Evolutionary conservation across 2,329 filamentous ascomycete genomes (phyloP).

Genomic region (Sclerotinia nivalis): DNA sequence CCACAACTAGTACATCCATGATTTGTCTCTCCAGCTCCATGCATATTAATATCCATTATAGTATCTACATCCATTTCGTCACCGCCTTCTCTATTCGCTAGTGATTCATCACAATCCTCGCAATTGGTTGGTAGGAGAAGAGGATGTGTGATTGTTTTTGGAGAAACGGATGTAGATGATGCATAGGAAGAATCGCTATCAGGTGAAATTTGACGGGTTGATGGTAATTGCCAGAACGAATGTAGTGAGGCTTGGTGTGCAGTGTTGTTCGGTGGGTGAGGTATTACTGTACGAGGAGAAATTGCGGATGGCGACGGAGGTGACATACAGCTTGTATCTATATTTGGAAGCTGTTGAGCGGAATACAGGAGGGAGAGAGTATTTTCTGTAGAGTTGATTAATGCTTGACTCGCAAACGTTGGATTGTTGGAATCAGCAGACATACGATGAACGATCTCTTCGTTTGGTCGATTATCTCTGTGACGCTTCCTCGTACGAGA

Average conservation of each 20-base stretch:
- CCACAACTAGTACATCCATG: constrained; percentile 52
- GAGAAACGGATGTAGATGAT: constrained; percentile 26
- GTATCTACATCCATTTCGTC: constrained; percentile 48
- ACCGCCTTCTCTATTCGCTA: constrained; percentile 35
- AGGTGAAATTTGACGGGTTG: constrained; percentile 40
- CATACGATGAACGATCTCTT: constrained; percentile 47
- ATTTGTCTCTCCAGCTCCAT: constrained; percentile 30
- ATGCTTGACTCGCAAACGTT: constrained; percentile 12
- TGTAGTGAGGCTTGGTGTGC: constrained; percentile 55
- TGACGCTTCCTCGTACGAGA: constrained; percentile 63
- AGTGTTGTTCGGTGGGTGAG: constrained; percentile 28
- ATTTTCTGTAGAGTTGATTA: constrained; percentile 42
- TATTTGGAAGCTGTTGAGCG: constrained; percentile 48
- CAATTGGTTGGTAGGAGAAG: constrained; percentile 46
- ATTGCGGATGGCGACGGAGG: constrained; percentile 28
- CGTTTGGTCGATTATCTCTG: constrained; percentile 59
- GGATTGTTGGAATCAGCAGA: constrained; percentile 2
- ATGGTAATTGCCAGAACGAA: constrained; percentile 60
- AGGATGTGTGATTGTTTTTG: constrained; percentile 24
- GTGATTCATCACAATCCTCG: constrained; percentile 53
- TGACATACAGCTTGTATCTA: constrained; percentile 29
- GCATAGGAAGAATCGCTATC: constrained; percentile 36
- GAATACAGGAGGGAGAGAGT: constrained; percentile 60
- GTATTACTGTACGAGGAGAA: constrained; percentile 28
- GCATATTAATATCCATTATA: constrained; percentile 44